Evolutionary conservation across 495 filamentous ascomycete genomes (phyloP).

Genomic region (Ascobolus immersus): DNA sequence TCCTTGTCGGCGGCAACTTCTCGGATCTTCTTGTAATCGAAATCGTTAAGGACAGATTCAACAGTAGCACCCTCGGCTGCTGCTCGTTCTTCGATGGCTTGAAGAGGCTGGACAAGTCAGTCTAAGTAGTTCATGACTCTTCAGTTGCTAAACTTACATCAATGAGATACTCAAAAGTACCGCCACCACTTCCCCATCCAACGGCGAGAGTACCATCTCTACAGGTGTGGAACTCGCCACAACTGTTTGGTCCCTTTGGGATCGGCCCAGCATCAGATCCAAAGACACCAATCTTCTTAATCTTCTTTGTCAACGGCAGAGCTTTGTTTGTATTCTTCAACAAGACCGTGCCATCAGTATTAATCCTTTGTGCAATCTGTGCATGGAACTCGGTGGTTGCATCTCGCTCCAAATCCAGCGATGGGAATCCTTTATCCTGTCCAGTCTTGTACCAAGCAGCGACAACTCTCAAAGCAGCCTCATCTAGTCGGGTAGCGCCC

Average conservation of each 20-base stretch:
- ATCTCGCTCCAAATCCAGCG: conserved; percentile 13
- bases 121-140: conserved; percentile 18
- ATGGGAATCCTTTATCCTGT: conserved; percentile 4
- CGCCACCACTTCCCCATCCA: conserved; percentile 33
- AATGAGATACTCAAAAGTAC: conserved; percentile 25
- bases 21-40: conserved; percentile 10
- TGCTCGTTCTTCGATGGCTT: conserved; percentile 7
- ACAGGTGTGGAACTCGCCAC: conserved; percentile 21
- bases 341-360: conserved; percentile 31
- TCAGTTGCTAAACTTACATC: conserved; percentile 11
- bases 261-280: conserved; percentile 35
- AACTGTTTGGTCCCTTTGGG: conserved; percentile 22
- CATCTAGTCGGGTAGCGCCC: conserved; percentile 7
- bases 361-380: conserved; percentile 28
- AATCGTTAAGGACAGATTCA: conserved; percentile 20
- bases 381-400: conserved; percentile 18
- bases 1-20: conserved; percentile 16
- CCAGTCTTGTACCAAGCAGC: conserved; percentile 9
- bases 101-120: conserved; percentile 19
- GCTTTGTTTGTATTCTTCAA: conserved; percentile 31
- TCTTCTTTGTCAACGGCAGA: conserved; percentile 24
- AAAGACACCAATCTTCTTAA: conserved; percentile 30
- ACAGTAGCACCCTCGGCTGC: conserved; percentile 16
- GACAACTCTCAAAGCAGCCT: conserved; percentile 8
- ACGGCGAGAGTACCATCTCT: conserved; percentile 31